Conservation (phyloP, 192 early-diverging fungal species). For the Entomortierella lignicola region DNA sequence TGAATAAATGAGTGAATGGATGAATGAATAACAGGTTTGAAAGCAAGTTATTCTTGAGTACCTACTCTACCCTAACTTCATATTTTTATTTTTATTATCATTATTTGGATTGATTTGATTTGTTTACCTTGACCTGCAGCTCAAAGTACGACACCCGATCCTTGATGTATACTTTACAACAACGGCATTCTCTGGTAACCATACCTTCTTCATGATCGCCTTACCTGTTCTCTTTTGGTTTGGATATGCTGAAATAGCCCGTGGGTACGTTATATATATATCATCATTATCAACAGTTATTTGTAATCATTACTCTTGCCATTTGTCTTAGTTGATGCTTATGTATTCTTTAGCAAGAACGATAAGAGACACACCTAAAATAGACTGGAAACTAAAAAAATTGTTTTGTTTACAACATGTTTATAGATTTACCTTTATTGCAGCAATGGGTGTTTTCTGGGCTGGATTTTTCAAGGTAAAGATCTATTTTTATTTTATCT, state of each 20-base stretch:
- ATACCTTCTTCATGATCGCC: constrained; percentile 86
- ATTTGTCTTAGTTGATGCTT: no score
- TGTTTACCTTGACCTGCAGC: constrained; percentile 28
- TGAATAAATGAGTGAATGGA: no score
- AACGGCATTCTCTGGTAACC: constrained; percentile 86
- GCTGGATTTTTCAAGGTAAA: constrained; percentile 70
- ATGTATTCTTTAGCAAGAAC: background rate
- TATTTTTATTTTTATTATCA: background rate
- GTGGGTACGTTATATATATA: constrained; percentile 66
- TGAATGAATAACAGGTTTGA: no score
- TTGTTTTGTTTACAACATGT: background rate
- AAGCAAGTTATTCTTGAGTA: no score
- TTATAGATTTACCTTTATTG: constrained; percentile 51
- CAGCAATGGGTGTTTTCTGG: constrained; percentile 69
- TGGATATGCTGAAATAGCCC: constrained; percentile 72
- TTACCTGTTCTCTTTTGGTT: constrained; percentile 87
- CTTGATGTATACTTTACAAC: constrained; percentile 75
- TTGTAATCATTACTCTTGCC: background rate
- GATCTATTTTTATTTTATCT: no score
- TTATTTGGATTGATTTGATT: background rate
- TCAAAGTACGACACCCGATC: constrained; percentile 56
- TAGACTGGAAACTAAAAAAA: background rate
- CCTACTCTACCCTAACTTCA: no score
- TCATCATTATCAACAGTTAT: no score
- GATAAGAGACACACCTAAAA: background rate